Evolutionary conservation across 2,329 filamentous ascomycete species (phyloP), one percentile per base, ranked within the genome.

Genomic region (Laburnicola sp.): DNA sequence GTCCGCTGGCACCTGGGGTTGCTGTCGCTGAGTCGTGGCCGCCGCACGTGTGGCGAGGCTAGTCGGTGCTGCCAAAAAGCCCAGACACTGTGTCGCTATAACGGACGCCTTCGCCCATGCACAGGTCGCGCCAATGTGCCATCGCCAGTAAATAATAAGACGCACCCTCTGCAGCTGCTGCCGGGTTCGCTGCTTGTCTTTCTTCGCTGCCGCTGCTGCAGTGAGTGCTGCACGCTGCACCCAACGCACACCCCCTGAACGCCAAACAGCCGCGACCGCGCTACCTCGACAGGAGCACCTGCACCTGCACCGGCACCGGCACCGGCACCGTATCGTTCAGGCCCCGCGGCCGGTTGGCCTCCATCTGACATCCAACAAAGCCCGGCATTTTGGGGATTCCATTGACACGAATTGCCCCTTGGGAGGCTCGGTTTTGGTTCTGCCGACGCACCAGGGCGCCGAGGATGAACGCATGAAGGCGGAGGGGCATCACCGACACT

Each of bases 391-490:
- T 30, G 5, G 28, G 43, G 30, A 45, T 30, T 30, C 4, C 45
- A 42, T 50, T 39, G 48, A 44, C 54, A 32, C 53, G 8, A 40
- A 44, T 52, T 40, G 39, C 50, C 55, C 38, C 48, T 37, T 35
- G 41, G 44, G 43, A 46, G 48, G 48, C 53, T 54, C n/a, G n/a
- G n/a, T n/a, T n/a, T n/a, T 48, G 27, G 54, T 43, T 57, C 27
- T 45, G 48, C 51, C 53, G 41, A 50, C 41, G 51, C 50, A 49
- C 53, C 46, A 31, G 2, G 38, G 36, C 59, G 59, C n/a, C n/a
- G 64, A 69, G 65, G 48, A 69, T 69, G 69, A n/a, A n/a, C n/a
- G n/a, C 65, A 56, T 54, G 34, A 37, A 39, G 35, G 58, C 62
- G 56, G 54, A 50, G 56, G 50, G 54, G 30, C 43, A 50, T 45